Percentiles rank a stretch among this genome's conserved stretches.
Evolutionary conservation across 2,329 filamentous ascomycete genomes (phyloP).

Genomic region (Harringtonia lauricola): DNA sequence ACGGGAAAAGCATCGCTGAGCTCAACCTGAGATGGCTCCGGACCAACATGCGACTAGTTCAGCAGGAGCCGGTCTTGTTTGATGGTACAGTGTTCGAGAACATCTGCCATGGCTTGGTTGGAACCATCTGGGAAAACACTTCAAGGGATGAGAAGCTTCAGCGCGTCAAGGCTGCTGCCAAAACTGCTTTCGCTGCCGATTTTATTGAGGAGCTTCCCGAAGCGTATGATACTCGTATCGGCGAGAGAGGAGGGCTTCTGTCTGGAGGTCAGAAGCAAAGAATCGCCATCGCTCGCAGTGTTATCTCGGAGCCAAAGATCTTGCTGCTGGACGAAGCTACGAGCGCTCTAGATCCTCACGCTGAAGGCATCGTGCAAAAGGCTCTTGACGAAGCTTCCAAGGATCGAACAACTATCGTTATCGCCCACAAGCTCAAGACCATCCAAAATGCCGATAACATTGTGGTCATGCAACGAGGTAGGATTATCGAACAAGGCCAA

Average conservation of each 20-base stretch:
- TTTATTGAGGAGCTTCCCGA: slow-evolving; percentile 33
- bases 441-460: slow-evolving; percentile 72
- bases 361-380: slow-evolving; percentile 52
- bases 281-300: slow-evolving; percentile 60
- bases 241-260: slow-evolving; percentile 31
- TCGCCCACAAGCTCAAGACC: slow-evolving; percentile 35
- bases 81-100: slow-evolving; percentile 36
- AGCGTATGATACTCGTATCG: slow-evolving; percentile 13
- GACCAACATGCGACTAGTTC: slow-evolving; percentile 30
- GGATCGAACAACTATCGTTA: slow-evolving; percentile 80
- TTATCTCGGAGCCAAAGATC: slow-evolving; percentile 54
- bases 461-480: slow-evolving; percentile 61
- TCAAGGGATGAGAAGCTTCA: slow-evolving; percentile 26
- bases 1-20: too few relatives aligned
- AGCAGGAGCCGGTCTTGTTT: slow-evolving; percentile 26
- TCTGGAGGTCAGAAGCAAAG: slow-evolving; percentile 65
- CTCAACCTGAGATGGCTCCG: slow-evolving; percentile 57
- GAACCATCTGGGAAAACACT: slow-evolving; percentile 14
- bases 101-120: slow-evolving; percentile 33
- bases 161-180: slow-evolving; percentile 41
- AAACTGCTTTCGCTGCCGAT: slow-evolving; percentile 45
- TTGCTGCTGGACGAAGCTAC: slow-evolving; percentile 68
- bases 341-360: slow-evolving; percentile 49
- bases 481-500: slow-evolving; percentile 61
- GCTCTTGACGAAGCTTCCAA: slow-evolving; percentile 50